Evolutionary conservation across 1,284 basidiomycete genomes (phyloP), one percentile per base, ranked within the genome.

Genomic region (Peniophora sp.): DNA sequence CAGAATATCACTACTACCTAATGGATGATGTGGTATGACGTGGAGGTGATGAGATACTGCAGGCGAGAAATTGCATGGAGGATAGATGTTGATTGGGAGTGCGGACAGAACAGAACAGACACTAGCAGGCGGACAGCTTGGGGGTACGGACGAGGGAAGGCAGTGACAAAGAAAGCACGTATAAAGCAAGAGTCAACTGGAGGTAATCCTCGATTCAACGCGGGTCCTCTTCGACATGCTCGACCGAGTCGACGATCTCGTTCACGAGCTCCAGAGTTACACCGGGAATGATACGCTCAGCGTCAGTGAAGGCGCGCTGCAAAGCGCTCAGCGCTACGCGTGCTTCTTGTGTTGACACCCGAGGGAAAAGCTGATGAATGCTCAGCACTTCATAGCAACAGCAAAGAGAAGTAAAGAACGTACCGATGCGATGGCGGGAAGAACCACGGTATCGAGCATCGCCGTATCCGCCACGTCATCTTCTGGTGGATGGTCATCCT

Each of bases 381-480:
- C 43, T 48, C 38, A 41, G 38, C 38, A 32, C 27, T 32, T 5
- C 38, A 8, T 50, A 52, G 45, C 46, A 53, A 25, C 10, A 46
- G 44, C 16, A 23, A 27, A 25, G 39, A 48, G 19, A 52, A 32
- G 38, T 48, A 32, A 48, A 48, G 49, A 49, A 75, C 86, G 67
- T 59, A 96, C 94, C 58, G 89, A 94, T 50, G 90, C 89, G 58
- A 97, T 86, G 16, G 92, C 93, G 20, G 94, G 94, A 35, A 96
- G 70, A 53, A 97, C 86, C 32, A 97, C 94, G n/a, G 91, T 92
- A 61, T 96, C 92, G 45, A 97, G 73, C 83, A 97, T 96, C 22
- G 88, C 85, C 24, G 85, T 89, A 61, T 91, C 89, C 11, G 88
- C 85, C 43, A 90, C 76, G 47, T 89, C 88, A 25, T 83, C 82